Base-by-base conservation (phyloP, 768 basidiomycete species). In the Sarcomyxa edulis region DNA sequence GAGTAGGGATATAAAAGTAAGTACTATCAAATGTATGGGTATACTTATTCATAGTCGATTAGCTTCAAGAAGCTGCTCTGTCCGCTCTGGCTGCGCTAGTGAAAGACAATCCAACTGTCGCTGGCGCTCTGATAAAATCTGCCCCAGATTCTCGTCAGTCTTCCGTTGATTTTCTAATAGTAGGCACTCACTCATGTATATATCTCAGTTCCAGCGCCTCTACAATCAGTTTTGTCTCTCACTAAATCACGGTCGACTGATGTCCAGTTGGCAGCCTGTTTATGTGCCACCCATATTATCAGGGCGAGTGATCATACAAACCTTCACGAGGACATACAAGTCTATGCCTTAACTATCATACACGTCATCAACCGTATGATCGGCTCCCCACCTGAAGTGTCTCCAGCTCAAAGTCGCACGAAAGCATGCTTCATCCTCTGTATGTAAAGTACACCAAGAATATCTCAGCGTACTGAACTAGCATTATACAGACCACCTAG, bases 381-480 rank as follows among this genome's bases (percentile, higher is more conserved):
- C 15, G 53, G 62, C 2, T 64, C 68, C 2, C 51, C 66, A 4
- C 50, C 50, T 1, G 73, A 78, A n/a, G n/a, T n/a, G n/a, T n/a
- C n/a, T 34, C 51, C 60, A 16, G 54, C 65, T 3, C 56, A 59
- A 31, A 70, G 58, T 12, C 68, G 74, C 23, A 78, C 76, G 1
- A 82, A 74, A 53, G 81, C 86, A 0, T 90, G 88, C 53, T 86
- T 84, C 51, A 73, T 83, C 11, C 59, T 95, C 0, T 79, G 87
- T 91, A 42, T 10, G 80, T 69, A 11, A 14, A 8, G 22, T 30
- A 21, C 7, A 26, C 29, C 35, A 41, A 25, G 35, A 23, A 34
- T 25, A n/a, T n/a, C n/a, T n/a, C n/a, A n/a, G n/a, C n/a, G n/a
- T 16, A 22, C 19, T 32, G 6, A 27, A 6, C 6, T 19, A 12